Conservation (phyloP, 2,329 filamentous ascomycete genomes). For the Metarhizium humberi region DNA sequence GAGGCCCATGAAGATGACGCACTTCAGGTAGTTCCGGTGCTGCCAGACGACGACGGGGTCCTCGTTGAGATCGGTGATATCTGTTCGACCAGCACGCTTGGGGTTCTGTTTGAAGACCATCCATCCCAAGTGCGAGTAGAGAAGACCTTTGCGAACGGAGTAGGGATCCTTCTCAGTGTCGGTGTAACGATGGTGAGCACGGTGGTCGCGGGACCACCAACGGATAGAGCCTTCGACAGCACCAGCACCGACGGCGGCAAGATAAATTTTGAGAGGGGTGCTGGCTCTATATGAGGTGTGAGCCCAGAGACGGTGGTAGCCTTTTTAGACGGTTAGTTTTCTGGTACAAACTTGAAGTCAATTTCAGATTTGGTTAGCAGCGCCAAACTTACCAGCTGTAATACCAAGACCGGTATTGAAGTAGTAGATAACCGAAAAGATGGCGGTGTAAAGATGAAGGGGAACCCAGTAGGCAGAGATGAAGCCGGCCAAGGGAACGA, state of each 20-base stretch:
- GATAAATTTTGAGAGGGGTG: slow-evolving; percentile 68
- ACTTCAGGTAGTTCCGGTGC: slow-evolving; percentile 78
- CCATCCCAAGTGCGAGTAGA: slow-evolving; percentile 76
- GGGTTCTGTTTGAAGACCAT: slow-evolving; percentile 93
- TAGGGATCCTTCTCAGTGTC: slow-evolving; percentile 90
- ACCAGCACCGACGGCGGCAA: slow-evolving; percentile 72
- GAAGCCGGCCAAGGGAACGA: slow-evolving; percentile 65
- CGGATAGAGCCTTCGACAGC: slow-evolving; percentile 78
- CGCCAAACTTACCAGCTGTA: slow-evolving; percentile 52
- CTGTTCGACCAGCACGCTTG: slow-evolving; percentile 77
- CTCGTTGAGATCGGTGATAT: slow-evolving; percentile 82
- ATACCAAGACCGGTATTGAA: slow-evolving; percentile 77
- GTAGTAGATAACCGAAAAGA: slow-evolving; percentile 72
- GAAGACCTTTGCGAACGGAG: slow-evolving; percentile 77
- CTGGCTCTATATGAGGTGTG: slow-evolving; percentile 76
- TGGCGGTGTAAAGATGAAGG: slow-evolving; percentile 57
- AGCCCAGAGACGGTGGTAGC: slow-evolving; percentile 67
- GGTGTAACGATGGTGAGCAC: slow-evolving; percentile 84
- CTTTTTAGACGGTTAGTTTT: slow-evolving; percentile 7
- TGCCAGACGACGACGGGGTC: slow-evolving; percentile 81
- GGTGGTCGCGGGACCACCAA: slow-evolving; percentile 84
- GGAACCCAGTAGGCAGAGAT: slow-evolving; percentile 72
- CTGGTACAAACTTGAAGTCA: too few relatives aligned
- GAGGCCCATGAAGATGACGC: slow-evolving; percentile 67
- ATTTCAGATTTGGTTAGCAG: too few relatives aligned